These are phyloP conservation scores for Elsinoe fawcettii DNA, from an alignment of 2,329 filamentous ascomycete genomes.

Conservation along the genomic window DNA sequence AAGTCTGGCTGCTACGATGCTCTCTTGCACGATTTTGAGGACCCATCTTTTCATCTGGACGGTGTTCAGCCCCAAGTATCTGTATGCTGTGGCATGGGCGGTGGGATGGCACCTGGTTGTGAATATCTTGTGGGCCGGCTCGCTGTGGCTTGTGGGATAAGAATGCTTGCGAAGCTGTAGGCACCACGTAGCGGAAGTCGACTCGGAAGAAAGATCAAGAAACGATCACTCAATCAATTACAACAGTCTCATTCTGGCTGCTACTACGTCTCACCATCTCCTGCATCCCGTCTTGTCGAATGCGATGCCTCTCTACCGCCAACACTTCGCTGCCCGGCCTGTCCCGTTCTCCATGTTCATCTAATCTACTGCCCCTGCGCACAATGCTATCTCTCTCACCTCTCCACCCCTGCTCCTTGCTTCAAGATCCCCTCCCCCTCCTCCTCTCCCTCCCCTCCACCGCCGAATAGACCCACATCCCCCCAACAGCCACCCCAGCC, in stretches of 20 bases:
- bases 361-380: neutral
- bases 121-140: constrained; percentile 56
- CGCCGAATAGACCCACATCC: constrained; percentile 25
- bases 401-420: constrained; percentile 9
- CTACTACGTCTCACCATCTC: too few species aligned
- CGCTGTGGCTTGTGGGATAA: constrained; percentile 36
- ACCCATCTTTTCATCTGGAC: constrained; percentile 98
- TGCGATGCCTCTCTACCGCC: too few species aligned
- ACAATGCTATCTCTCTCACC: constrained; percentile 16
- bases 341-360: too few species aligned
- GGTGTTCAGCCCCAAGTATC: constrained; percentile 92
- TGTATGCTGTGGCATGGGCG: constrained; percentile 87
- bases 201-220: too few species aligned
- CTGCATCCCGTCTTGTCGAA: too few species aligned
- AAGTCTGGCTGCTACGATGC: constrained; percentile 70
- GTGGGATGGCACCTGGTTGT: constrained; percentile 70
- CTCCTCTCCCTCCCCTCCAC: constrained; percentile 7
- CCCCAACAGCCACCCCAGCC: constrained; percentile 26
- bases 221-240: neutral
- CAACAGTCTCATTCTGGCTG: too few species aligned
- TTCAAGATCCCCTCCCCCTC: constrained; percentile 9
- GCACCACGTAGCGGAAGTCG: too few species aligned
- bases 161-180: too few species aligned
- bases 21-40: constrained; percentile 71
- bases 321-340: too few species aligned